Percentiles rank a stretch among this genome's conserved stretches.
These are phyloP conservation scores for Cerioporus squamosus DNA, from an alignment of 1,284 basidiomycete genomes.

Conservation along the genomic window DNA sequence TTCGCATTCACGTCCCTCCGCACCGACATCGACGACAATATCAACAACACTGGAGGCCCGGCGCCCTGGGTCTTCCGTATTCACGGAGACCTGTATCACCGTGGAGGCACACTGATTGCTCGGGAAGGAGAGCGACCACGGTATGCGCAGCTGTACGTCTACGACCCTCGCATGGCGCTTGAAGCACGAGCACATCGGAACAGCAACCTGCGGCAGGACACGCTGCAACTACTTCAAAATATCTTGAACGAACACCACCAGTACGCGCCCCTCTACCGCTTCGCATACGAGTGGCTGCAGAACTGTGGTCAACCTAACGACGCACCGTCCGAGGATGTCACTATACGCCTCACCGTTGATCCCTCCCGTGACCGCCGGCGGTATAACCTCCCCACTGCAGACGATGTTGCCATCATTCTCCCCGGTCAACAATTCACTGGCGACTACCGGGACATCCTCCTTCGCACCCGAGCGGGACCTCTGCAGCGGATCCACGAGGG, in stretches of 20 bases:
- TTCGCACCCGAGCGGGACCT: slow-evolving; percentile 27
- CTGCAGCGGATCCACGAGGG: slow-evolving; percentile 37
- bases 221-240: background rate
- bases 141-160: slow-evolving; percentile 46
- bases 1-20: too few relatives aligned
- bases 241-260: slow-evolving; percentile 32
- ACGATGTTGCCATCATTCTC: slow-evolving; percentile 44
- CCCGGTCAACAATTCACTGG: slow-evolving; percentile 27
- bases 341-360: slow-evolving; percentile 28
- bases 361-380: slow-evolving; percentile 31
- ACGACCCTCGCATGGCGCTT: slow-evolving; percentile 38
- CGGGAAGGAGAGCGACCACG: too few relatives aligned
- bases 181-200: slow-evolving; percentile 13
- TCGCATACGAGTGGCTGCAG: slow-evolving; percentile 36
- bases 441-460: slow-evolving; percentile 37
- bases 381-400: slow-evolving; percentile 42
- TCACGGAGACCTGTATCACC: too few relatives aligned
- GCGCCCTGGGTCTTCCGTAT: too few relatives aligned
- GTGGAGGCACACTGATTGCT: too few relatives aligned
- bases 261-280: slow-evolving; percentile 36
- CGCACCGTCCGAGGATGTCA: slow-evolving; percentile 15
- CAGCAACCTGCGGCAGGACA: slow-evolving; percentile 29
- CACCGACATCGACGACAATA: too few relatives aligned
- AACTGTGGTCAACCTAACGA: background rate
- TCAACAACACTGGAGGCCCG: too few relatives aligned